A percentile compares a stretch with the other conserved stretches of the same genome.
These are phyloP conservation scores for Lachancea cidri DNA, from an alignment of 805 yeast genomes.

Conservation along the genomic window DNA sequence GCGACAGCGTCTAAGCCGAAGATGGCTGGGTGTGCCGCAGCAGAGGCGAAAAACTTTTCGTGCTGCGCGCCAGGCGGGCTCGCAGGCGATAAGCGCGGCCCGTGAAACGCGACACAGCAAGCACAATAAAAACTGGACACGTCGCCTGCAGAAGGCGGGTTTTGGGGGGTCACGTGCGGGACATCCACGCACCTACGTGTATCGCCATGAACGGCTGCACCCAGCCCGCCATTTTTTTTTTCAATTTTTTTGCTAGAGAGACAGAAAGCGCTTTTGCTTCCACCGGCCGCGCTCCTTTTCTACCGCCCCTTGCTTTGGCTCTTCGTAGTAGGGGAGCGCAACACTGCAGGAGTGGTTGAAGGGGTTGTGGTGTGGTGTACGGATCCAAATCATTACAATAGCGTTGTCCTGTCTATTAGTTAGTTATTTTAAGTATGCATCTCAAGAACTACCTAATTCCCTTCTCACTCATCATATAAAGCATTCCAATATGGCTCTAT, in stretches of 20 bases:
- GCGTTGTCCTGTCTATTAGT: too few species aligned
- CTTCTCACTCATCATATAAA: not conserved
- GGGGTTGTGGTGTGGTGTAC: too few species aligned
- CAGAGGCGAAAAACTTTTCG: constrained; percentile 1
- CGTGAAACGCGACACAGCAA: not conserved
- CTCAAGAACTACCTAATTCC: not conserved
- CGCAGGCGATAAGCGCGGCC: not conserved
- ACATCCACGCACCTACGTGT: not conserved
- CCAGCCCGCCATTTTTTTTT: too few species aligned
- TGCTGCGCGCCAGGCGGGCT: constrained; percentile 1
- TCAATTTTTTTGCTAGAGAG: too few species aligned
- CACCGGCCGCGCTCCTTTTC: too few species aligned
- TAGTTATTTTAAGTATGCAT: too few species aligned
- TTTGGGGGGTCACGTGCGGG: not conserved
- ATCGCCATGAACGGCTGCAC: too few species aligned
- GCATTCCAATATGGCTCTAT: constrained; percentile 24
- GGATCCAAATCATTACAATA: too few species aligned
- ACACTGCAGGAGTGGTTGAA: too few species aligned
- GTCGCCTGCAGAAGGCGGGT: not conserved
- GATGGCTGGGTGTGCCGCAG: not conserved
- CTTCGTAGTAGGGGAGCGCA: too few species aligned
- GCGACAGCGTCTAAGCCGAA: not conserved
- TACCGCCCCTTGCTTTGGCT: too few species aligned
- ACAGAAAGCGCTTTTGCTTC: too few species aligned
- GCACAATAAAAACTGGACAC: not conserved